A percentile compares a stretch with the other conserved stretches of the same genome.
These are phyloP conservation scores for Paspalum vaginatum DNA, from an alignment of 176 grass and related monocot species.

Conservation along the genomic window DNA sequence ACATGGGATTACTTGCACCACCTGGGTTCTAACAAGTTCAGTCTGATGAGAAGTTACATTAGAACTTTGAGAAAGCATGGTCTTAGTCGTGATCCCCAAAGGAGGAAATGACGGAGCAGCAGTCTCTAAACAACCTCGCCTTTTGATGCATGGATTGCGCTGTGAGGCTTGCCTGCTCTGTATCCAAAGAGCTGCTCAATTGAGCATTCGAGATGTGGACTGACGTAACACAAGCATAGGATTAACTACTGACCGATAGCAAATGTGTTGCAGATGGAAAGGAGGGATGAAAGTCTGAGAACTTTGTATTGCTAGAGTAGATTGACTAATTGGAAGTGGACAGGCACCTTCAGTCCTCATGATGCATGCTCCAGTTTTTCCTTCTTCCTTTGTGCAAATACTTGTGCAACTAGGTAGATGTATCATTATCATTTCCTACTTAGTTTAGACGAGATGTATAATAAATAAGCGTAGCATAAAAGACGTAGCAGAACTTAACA, in stretches of 20 bases:
- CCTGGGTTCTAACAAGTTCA: slow-evolving; percentile 78
- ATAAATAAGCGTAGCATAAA: neutral
- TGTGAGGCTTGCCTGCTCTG: neutral
- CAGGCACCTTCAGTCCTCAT: too few species aligned
- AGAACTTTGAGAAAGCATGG: slow-evolving; percentile 80
- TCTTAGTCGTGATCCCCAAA: slow-evolving; percentile 73
- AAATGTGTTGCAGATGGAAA: neutral
- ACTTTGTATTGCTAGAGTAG: neutral
- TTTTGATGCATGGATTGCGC: neutral
- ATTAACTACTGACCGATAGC: neutral
- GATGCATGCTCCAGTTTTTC: neutral
- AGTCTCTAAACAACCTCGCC: neutral
- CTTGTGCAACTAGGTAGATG: neutral
- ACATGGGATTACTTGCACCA: slow-evolving; percentile 97
- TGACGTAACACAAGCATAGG: neutral
- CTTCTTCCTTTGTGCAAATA: neutral
- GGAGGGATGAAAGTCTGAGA: neutral
- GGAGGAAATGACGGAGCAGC: slow-evolving; percentile 50
- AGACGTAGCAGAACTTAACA: neutral
- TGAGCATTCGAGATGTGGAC: neutral
- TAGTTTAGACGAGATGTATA: neutral
- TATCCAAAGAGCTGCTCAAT: neutral
- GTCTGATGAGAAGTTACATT: slow-evolving; percentile 74
- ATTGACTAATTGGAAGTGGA: neutral
- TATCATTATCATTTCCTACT: neutral